Conservation (phyloP, 1,139 yeast genomes). For the Hanseniaspora sp. region DNA sequence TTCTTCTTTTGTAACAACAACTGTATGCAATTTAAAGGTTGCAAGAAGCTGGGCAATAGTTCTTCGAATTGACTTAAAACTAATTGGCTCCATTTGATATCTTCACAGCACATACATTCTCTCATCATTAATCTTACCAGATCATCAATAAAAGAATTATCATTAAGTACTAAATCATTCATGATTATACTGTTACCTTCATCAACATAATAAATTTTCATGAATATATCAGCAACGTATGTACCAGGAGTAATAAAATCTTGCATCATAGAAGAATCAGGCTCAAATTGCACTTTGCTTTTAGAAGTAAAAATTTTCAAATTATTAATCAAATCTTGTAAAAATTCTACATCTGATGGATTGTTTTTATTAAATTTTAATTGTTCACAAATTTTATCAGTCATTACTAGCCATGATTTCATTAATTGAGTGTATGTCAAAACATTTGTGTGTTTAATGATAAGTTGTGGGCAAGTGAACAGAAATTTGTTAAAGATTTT, state of each 20-base stretch:
- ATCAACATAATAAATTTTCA: constrained; percentile 8
- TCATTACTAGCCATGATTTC: constrained; percentile 6
- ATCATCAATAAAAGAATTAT: not conserved
- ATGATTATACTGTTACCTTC: constrained; percentile 4
- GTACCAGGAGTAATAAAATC: not conserved
- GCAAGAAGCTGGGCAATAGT: constrained; percentile 1
- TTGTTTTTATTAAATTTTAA: not conserved
- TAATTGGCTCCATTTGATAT: not conserved
- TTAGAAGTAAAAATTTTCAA: constrained; percentile 11
- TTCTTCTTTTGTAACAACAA: constrained; percentile 1
- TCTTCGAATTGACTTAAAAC: not conserved
- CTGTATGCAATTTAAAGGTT: constrained; percentile 6
- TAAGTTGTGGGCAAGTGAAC: not conserved
- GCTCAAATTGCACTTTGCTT: not conserved
- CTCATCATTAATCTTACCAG: not conserved
- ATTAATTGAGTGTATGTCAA: not conserved
- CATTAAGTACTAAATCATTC: not conserved
- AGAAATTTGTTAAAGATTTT: constrained; percentile 3
- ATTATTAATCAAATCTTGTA: constrained; percentile 1
- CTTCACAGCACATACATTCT: constrained; percentile 4
- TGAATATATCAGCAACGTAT: constrained; percentile 6
- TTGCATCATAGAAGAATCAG: not conserved
- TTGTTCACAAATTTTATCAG: constrained; percentile 6
- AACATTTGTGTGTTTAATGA: not conserved
- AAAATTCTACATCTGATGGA: constrained; percentile 1